Base-by-base conservation (phyloP, 306 rosid species). In the Lagenaria siceraria region DNA sequence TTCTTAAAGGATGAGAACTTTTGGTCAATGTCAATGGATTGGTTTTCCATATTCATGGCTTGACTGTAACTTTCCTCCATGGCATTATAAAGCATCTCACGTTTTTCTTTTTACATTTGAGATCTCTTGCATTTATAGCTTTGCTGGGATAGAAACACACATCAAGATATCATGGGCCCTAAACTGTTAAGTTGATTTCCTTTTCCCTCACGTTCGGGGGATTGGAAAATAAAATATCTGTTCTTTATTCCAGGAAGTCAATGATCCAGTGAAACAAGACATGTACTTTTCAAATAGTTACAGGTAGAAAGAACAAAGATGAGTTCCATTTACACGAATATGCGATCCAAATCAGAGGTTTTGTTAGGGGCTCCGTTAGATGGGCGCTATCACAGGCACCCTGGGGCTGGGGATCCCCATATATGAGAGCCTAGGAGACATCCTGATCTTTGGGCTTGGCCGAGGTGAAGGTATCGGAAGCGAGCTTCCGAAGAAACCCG, bases 321-420 rank as follows among this genome's bases (percentile, higher is more conserved):
- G 55, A 13, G 42, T 71, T 11, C 24, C 40, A 48, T 71, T 25
- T 71, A 52, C 64, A 74, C 53, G 77, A 18, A 38, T 38, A 38
- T 18, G 7, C 48, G 72, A 51, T 14, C 22, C 43, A 73, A 46
- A 14, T 27, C 11, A 71, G 40, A 71, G 76, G 12, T 3, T 69
- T 69, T 70, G 56, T 46, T 70, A 13, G 24, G 31, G 33, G 54
- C 74, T 19, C 27, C 11, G 25, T 36, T 75, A 58, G 54, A 31
- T 78, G 25, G 78, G 46, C 27, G 58, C 7, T 8, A 61, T 10
- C 52, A 46, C n/a, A 15, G 78, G 3, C n/a, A 75, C 63, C 76
- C 84, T 84, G 5, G 88, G 84, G 77, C 85, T 81, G 10, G 87
- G 90, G 71, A 82, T 79, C 58, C 88, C 88, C 88, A 87, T 82